A percentile compares a stretch with the other conserved stretches of the same genome.
Evolutionary conservation across 129 eudicot species (phyloP).

Genomic region (Tanacetum coccineum): DNA sequence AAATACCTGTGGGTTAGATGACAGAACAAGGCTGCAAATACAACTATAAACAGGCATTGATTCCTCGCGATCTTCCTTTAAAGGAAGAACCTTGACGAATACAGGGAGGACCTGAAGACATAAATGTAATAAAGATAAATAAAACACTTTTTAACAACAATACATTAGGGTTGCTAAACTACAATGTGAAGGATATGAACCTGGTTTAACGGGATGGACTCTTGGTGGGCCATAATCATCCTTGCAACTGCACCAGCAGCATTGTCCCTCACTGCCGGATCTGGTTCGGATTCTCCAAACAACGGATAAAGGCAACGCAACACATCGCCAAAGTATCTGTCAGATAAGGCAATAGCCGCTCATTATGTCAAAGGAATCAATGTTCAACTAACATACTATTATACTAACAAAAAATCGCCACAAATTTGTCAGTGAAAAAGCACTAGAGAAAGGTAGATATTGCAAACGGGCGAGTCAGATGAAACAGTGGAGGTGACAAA

Average conservation of each 20-base stretch:
- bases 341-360: slow-evolving; percentile 10
- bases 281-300: slow-evolving; percentile 95
- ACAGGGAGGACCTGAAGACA: slow-evolving; percentile 76
- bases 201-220: slow-evolving; percentile 80
- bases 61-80: slow-evolving; percentile 93
- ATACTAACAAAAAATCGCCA: neutral
- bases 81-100: slow-evolving; percentile 79
- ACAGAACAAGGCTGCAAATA: slow-evolving; percentile 70
- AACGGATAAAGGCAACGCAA: slow-evolving; percentile 71
- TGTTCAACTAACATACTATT: neutral
- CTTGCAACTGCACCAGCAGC: slow-evolving; percentile 99
- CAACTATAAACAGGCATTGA: slow-evolving; percentile 89
- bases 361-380: slow-evolving; percentile 10
- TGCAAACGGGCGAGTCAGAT: too few species aligned
- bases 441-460: neutral
- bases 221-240: slow-evolving; percentile 92
- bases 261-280: slow-evolving; percentile 87
- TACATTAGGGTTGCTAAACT: neutral
- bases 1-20: slow-evolving; percentile 83
- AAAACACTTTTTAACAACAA: neutral
- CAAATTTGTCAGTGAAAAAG: neutral
- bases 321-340: slow-evolving; percentile 70
- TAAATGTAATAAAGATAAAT: slow-evolving; percentile 7
- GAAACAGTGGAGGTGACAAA: neutral
- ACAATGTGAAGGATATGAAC: slow-evolving; percentile 34